Evolutionary conservation across 2,329 filamentous ascomycete genomes (phyloP).

Genomic region (Aureobasidium sp.): DNA sequence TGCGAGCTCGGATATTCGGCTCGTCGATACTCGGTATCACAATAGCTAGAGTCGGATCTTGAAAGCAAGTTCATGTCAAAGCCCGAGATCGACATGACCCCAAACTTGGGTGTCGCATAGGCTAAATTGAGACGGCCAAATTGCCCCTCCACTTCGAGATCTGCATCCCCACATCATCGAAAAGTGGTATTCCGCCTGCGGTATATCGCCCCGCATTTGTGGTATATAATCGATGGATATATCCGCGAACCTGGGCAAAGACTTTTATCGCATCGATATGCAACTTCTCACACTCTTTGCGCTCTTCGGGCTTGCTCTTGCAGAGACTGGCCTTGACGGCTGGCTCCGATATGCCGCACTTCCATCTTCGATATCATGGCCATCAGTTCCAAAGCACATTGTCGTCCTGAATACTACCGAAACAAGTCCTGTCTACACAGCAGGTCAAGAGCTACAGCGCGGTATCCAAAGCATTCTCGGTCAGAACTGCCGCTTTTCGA

Average conservation of each 20-base stretch:
- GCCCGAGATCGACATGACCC: neutral
- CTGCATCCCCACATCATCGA: neutral
- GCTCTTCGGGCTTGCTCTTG: conserved; percentile 32
- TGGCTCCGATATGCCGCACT: conserved; percentile 60
- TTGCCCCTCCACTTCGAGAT: neutral
- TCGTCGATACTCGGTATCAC: neutral
- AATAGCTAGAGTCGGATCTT: neutral
- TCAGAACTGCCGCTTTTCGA: conserved; percentile 25
- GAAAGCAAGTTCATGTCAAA: neutral
- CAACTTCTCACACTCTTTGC: neutral
- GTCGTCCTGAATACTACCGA: conserved; percentile 48
- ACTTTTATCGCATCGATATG: neutral
- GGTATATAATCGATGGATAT: neutral
- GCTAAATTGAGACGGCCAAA: conserved; percentile 2
- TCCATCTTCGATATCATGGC: conserved; percentile 32
- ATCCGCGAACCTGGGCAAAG: neutral
- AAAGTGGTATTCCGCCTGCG: neutral
- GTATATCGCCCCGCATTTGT: neutral
- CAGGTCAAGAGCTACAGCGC: conserved; percentile 51
- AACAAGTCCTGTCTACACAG: conserved; percentile 51
- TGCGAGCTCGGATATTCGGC: too few species aligned
- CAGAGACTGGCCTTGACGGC: conserved; percentile 54
- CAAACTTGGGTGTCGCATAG: neutral
- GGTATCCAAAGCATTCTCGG: conserved; percentile 53
- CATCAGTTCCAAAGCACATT: conserved; percentile 43